These are phyloP conservation scores for Quercus tomentella DNA, from an alignment of 331 rosid species.

Conservation along the genomic window DNA sequence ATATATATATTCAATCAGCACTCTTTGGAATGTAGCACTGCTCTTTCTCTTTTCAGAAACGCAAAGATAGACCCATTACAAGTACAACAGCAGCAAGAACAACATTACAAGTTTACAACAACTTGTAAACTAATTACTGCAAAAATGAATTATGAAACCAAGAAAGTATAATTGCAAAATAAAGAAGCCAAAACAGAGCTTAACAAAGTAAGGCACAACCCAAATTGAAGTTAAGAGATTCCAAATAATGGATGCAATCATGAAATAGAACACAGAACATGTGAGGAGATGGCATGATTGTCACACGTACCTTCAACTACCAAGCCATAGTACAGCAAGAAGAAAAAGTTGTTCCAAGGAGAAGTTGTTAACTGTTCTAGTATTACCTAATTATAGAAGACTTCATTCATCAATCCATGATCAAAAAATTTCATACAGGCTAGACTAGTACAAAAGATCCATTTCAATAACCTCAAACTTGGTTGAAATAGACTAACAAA, in stretches of 20 bases:
- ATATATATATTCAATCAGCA: background rate
- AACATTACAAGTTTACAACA: too few species aligned
- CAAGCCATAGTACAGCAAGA: slow-evolving; percentile 88
- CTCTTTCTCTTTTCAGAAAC: background rate
- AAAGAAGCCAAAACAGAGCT: background rate
- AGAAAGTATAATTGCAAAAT: background rate
- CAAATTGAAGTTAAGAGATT: background rate
- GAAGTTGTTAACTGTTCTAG: slow-evolving; percentile 80
- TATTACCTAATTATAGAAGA: slow-evolving; percentile 51
- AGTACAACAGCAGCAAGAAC: background rate
- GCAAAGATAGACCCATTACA: background rate
- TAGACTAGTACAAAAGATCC: background rate
- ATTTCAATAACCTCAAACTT: slow-evolving; percentile 1
- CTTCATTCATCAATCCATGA: slow-evolving; percentile 23
- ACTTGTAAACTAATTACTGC: background rate
- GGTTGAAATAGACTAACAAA: background rate
- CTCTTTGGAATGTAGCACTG: background rate
- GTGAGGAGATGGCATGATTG: background rate
- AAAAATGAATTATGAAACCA: background rate
- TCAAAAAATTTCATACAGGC: background rate
- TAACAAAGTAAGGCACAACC: background rate
- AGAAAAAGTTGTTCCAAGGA: slow-evolving; percentile 88
- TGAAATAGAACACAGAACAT: background rate
- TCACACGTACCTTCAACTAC: slow-evolving; percentile 71
- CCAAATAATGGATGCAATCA: background rate